Evolutionary conservation across 495 filamentous ascomycete genomes (phyloP).

Genomic region (Lichenothelia convexa): DNA sequence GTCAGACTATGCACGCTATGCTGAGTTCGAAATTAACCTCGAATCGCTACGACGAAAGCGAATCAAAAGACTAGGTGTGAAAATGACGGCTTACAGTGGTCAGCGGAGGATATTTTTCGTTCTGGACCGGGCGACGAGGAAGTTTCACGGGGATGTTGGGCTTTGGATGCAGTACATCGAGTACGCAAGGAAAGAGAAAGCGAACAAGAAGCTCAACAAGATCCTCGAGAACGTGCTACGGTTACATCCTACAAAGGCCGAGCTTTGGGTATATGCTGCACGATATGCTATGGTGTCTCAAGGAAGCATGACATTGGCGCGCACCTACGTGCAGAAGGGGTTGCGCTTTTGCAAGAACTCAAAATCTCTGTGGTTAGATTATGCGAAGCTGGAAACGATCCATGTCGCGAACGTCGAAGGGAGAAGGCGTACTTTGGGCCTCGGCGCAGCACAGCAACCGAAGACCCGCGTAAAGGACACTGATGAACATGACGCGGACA

Average conservation of each 20-base stretch:
- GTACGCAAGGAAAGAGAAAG: constrained; percentile 56
- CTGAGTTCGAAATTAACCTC: constrained; percentile 79
- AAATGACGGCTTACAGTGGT: constrained; percentile 39
- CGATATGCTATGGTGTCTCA: constrained; percentile 52
- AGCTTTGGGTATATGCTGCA: constrained; percentile 78
- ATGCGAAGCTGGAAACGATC: constrained; percentile 79
- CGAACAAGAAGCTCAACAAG: constrained; percentile 59
- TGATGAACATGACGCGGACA: constrained; percentile 25
- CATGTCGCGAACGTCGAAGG: constrained; percentile 66
- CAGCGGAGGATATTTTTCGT: constrained; percentile 74
- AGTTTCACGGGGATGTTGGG: constrained; percentile 62
- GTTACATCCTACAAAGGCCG: constrained; percentile 65
- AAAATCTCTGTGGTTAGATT: constrained; percentile 65
- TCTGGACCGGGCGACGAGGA: constrained; percentile 69
- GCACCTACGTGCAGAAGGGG: constrained; percentile 78
- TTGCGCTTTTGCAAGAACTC: constrained; percentile 67
- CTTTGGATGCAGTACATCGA: constrained; percentile 91
- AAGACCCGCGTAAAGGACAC: constrained; percentile 19
- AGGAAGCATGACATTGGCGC: constrained; percentile 67
- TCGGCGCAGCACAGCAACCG: constrained; percentile 34
- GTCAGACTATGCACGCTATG: constrained; percentile 68
- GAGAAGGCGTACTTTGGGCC: constrained; percentile 47
- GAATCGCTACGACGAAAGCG: constrained; percentile 67
- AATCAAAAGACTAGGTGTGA: constrained; percentile 59
- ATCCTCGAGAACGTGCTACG: constrained; percentile 62